Evolutionary conservation across 1,284 basidiomycete species (phyloP).

Genomic region (Ceratobasidium sp.): DNA sequence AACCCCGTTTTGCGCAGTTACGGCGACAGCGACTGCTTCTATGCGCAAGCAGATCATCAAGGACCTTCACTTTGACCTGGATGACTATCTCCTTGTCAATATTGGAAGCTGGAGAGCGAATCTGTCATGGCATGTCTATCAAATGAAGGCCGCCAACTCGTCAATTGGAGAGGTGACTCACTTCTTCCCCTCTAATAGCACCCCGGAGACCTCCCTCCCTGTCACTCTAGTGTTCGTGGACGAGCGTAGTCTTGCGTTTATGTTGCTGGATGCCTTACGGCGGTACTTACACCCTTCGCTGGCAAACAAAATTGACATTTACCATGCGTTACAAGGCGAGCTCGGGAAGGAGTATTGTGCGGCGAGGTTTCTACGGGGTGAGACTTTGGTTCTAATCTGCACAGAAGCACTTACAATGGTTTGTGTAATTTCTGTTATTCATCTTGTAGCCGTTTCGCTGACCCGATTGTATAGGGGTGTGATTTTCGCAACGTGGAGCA

Average conservation of each 20-base stretch:
- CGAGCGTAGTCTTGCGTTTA: too few relatives aligned
- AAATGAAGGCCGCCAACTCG: too few relatives aligned
- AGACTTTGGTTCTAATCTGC: not conserved
- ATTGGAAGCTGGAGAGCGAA: not conserved
- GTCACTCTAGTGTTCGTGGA: too few relatives aligned
- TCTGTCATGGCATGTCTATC: not conserved
- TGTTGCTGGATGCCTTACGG: too few relatives aligned
- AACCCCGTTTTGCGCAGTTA: not conserved
- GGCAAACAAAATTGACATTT: too few relatives aligned
- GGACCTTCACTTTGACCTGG: not conserved
- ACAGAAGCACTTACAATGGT: conserved; percentile 37
- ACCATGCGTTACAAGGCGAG: too few relatives aligned
- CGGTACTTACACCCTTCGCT: too few relatives aligned
- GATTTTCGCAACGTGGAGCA: conserved; percentile 2
- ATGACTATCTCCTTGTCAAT: not conserved
- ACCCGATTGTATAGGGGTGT: conserved; percentile 11
- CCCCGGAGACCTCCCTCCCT: not conserved
- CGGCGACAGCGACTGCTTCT: not conserved
- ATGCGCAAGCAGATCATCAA: not conserved
- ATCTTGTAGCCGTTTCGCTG: not conserved
- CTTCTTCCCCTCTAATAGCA: too few relatives aligned
- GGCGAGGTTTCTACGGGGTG: too few relatives aligned
- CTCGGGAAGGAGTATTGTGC: too few relatives aligned
- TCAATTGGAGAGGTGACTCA: too few relatives aligned
- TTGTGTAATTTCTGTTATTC: not conserved